These are phyloP conservation scores for Helminthosporium solani DNA, from an alignment of 2,329 filamentous ascomycete species.

Conservation along the genomic window DNA sequence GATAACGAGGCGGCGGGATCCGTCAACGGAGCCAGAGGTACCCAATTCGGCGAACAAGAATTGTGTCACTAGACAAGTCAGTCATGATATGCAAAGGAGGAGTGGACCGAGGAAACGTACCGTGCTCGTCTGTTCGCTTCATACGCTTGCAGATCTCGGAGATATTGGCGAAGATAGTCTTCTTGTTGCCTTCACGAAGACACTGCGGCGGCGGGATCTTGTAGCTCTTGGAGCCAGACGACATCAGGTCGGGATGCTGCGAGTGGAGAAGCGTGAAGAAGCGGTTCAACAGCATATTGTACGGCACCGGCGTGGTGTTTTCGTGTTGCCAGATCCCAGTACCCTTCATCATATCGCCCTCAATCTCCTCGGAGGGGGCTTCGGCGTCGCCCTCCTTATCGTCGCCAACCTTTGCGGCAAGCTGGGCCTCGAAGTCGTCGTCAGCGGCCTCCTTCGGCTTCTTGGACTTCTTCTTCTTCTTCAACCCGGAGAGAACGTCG, in stretches of 20 bases:
- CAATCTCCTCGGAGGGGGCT: constrained; percentile 56
- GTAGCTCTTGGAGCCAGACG: constrained; percentile 88
- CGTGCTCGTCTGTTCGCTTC: constrained; percentile 96
- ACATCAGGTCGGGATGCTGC: constrained; percentile 94
- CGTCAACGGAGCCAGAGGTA: constrained; percentile 93
- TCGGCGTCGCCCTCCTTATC: constrained; percentile 49
- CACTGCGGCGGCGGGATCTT: constrained; percentile 99
- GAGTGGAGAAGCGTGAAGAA: constrained; percentile 95
- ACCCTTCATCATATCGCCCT: constrained; percentile 79
- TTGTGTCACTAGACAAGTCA: constrained; percentile 65
- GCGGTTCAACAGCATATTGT: constrained; percentile 79
- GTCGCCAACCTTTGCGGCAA: constrained; percentile 59
- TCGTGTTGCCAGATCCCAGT: constrained; percentile 90
- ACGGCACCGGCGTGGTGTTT: constrained; percentile 73
- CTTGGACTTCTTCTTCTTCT: constrained; percentile 89
- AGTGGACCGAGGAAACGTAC: constrained; percentile 8
- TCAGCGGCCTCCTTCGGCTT: constrained; percentile 55
- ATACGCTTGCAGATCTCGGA: constrained; percentile 98
- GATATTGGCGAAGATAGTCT: constrained; percentile 98
- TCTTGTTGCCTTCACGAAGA: constrained; percentile 98
- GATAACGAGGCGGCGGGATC: constrained; percentile 89
- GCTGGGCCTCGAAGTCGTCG: constrained; percentile 67
- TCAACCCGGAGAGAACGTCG: constrained; percentile 64
- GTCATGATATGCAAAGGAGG: background rate
- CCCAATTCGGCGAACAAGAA: constrained; percentile 98